Base-by-base conservation (phyloP, 202 grass and related monocot species). In the Hordeum pubiflorum region DNA sequence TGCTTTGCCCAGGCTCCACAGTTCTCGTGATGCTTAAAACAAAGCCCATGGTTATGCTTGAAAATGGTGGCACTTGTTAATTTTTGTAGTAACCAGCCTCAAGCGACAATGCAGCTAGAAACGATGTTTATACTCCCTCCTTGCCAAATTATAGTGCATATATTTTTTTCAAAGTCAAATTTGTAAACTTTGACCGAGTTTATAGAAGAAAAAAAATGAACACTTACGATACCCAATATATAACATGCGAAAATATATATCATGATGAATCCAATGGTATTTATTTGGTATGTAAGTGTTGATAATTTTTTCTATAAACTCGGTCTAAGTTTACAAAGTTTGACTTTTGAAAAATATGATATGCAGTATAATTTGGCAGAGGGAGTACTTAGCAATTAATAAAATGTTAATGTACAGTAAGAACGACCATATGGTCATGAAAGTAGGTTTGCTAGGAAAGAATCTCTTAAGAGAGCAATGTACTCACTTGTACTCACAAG, bases 401-500 rank as follows among this genome's bases (percentile, higher is more conserved):
- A 66, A 71, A 58, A 5, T 62, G 64, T 63, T 46, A 36, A 58
- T 77, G 43, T 77, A 75, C 29, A 29, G 9, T 17, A 77, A 77
- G 44, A 87, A 83, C 10, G 4, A 20, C 36, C 15, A 40, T 69
- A 73, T 18, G 70, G n/a, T 41, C 55, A 74, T 75, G 21, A 76
- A 81, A 74, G 43, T 64, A 84, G 70, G n/a, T 80, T 38, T 81
- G 6, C 21, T 72, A 24, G 73, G 58, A 29, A 41, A 33, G 43
- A 72, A 80, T 46, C 22, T 60, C 20, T 17, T 48, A 48, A 48
- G 21, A 81, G 22, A 81, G 74, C 81, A 86, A 83, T 58, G 23
- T 63, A 72, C 95, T 88, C 94, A 98, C 95, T 98, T 98, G 77
- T 95, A 98, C 80, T 98, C 92, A 81, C 92, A 95, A 65, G 85